Evolutionary conservation across 257 asterid species (phyloP).

Genomic region (Capsicum baccatum): DNA sequence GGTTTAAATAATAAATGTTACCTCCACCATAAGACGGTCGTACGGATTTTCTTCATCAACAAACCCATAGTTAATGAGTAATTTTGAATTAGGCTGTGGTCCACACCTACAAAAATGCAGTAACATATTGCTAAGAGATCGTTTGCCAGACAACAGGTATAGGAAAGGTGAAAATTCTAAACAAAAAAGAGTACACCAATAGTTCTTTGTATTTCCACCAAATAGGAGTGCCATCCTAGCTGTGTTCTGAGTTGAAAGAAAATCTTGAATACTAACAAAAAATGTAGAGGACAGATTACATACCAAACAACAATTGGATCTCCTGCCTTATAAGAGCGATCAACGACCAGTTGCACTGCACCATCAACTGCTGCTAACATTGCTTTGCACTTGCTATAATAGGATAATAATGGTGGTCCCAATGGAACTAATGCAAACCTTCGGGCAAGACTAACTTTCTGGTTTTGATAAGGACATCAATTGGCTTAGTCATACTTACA

Average conservation of each 20-base stretch:
- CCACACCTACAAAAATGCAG: slow-evolving; percentile 74
- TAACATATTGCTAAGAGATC: neutral
- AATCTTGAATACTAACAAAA: neutral
- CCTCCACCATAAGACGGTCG: slow-evolving; percentile 91
- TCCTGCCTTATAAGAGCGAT: slow-evolving; percentile 81
- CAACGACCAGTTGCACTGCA: slow-evolving; percentile 87
- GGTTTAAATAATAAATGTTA: slow-evolving; percentile 38
- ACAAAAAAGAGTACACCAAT: neutral
- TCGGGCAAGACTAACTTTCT: slow-evolving; percentile 97
- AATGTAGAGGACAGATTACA: slow-evolving; percentile 33
- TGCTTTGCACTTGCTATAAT: slow-evolving; percentile 96
- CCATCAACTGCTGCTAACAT: slow-evolving; percentile 86
- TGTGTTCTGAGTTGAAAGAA: slow-evolving; percentile 17
- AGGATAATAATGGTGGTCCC: slow-evolving; percentile 88
- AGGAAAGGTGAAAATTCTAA: slow-evolving; percentile 15
- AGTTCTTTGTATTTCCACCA: slow-evolving; percentile 6
- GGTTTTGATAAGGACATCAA: slow-evolving; percentile 28
- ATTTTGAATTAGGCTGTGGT: slow-evolving; percentile 93
- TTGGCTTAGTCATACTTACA: slow-evolving; percentile 3
- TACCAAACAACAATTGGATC: slow-evolving; percentile 95
- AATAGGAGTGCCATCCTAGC: slow-evolving; percentile 7
- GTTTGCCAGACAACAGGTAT: neutral
- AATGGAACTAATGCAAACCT: slow-evolving; percentile 97
- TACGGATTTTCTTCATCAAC: slow-evolving; percentile 91
- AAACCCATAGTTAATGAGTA: slow-evolving; percentile 95